Conservation (phyloP, 75 land plant genomes). For the Cryptomeria japonica region DNA sequence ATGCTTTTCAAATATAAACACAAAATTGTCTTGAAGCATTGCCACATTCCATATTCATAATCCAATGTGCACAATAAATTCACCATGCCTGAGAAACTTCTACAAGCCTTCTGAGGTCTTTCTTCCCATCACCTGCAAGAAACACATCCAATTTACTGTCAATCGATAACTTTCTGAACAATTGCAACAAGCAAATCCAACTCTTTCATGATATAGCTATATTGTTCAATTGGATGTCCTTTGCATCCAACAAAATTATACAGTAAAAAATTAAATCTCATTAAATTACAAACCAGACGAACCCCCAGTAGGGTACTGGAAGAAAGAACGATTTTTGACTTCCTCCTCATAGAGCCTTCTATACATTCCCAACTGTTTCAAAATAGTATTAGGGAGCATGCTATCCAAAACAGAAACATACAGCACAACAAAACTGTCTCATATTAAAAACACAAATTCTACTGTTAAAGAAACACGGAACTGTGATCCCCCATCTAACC, state of each 20-base stretch:
- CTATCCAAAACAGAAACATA: neutral
- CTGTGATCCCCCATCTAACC: neutral
- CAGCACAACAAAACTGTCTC: neutral
- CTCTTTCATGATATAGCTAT: neutral
- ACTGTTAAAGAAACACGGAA: neutral
- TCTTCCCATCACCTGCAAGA: constrained; percentile 52
- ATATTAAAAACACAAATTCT: neutral
- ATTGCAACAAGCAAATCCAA: neutral
- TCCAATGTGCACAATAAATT: too few relatives aligned
- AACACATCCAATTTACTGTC: neutral
- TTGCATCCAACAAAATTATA: neutral
- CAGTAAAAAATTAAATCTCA: neutral
- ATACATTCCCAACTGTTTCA: constrained; percentile 86
- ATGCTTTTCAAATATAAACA: neutral
- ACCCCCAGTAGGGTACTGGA: constrained; percentile 24
- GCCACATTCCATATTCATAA: neutral
- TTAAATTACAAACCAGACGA: constrained; percentile 29
- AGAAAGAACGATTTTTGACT: constrained; percentile 34
- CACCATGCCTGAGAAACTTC: constrained; percentile 62
- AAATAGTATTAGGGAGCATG: neutral
- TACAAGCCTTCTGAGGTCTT: constrained; percentile 43
- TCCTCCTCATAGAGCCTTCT: constrained; percentile 93
- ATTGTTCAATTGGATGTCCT: neutral
- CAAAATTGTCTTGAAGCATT: neutral
- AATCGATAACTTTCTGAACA: neutral